Percentiles rank a stretch among this genome's conserved stretches.
Evolutionary conservation across 352 stramenopile species (phyloP).

Genomic region (Phytophthora pini): DNA sequence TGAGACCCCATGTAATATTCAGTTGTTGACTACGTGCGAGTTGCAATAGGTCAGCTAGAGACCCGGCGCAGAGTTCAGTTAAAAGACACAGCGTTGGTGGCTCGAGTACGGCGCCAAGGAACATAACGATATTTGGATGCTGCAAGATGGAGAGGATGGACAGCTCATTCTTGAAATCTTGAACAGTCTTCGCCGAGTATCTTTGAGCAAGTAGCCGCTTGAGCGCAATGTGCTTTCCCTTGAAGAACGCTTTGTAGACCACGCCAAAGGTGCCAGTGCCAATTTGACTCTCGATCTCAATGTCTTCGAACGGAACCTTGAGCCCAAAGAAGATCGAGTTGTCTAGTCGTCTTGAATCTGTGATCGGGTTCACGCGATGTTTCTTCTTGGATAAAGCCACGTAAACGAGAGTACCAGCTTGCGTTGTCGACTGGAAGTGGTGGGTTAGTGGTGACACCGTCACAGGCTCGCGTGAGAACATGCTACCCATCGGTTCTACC

Average conservation of each 20-base stretch:
- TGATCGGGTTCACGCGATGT: slow-evolving; percentile 56
- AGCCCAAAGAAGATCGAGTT: slow-evolving; percentile 72
- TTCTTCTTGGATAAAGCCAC: slow-evolving; percentile 75
- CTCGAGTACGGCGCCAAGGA: slow-evolving; percentile 73
- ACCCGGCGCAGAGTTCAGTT: slow-evolving; percentile 76
- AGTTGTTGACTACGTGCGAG: slow-evolving; percentile 72
- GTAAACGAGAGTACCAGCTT: slow-evolving; percentile 78
- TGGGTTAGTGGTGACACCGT: slow-evolving; percentile 69
- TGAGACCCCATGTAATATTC: slow-evolving; percentile 78
- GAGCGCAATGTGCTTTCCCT: slow-evolving; percentile 74
- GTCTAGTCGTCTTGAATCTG: slow-evolving; percentile 64
- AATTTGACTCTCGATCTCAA: slow-evolving; percentile 72
- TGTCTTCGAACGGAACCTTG: slow-evolving; percentile 71
- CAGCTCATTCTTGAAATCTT: slow-evolving; percentile 84
- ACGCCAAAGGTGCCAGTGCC: slow-evolving; percentile 78
- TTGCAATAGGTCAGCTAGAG: slow-evolving; percentile 68
- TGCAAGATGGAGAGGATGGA: slow-evolving; percentile 84
- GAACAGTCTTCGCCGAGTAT: slow-evolving; percentile 61
- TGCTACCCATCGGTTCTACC: slow-evolving; percentile 40
- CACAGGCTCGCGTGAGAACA: slow-evolving; percentile 62
- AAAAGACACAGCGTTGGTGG: slow-evolving; percentile 79
- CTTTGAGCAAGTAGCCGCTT: slow-evolving; percentile 69
- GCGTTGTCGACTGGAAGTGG: slow-evolving; percentile 65
- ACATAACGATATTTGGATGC: slow-evolving; percentile 85
- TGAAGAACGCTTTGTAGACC: slow-evolving; percentile 83